Evolutionary conservation across 2,329 filamentous ascomycete genomes (phyloP), one percentile per base, ranked within the genome.

Genomic region (Curvularia eragrostidis): DNA sequence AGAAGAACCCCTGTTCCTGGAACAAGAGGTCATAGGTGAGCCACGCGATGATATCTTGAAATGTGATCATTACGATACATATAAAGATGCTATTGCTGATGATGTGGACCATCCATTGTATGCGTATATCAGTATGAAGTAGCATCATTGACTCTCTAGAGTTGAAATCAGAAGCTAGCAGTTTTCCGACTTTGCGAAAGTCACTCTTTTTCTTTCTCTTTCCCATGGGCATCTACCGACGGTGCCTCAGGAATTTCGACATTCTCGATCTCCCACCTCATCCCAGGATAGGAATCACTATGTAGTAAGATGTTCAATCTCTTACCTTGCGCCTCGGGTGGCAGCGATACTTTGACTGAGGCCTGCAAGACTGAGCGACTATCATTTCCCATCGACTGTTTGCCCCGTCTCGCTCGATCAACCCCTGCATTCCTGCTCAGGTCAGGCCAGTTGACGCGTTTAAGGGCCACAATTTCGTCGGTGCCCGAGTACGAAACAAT

Each of bases 281-380:
- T 86, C 0, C 90, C 91, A 32, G 92, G 81, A 77, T 98, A 98
- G 15, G 87, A 88, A 81, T 98, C 95, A 76, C 94, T 98, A 18
- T 95, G 81, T 2, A 97, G 87, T 61, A 85, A 74, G 3, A 97
- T 84, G 71, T 92, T 89, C 9, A 96, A 77, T 73, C 84, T 89
- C 68, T 87, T 86, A 13, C 79, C 82, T 62, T 81, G 79, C 24
- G 73, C 72, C 34, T 73, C 75, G 15, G 83, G 79, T 1, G 89
- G 88, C 23, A 93, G 71, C 68, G 85, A 87, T 23, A 93, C 81
- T 21, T 78, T 79, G 5, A 86, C 80, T 70, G 80, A 85, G 1
- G 85, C 84, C 12, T 79, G 83, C 0, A 85, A 81, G 57, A 77
- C 83, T 1, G 64, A 69, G 54, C 56, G 56, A 4, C 48, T 64